Percentiles rank a stretch among this genome's conserved stretches.
Conservation (phyloP, 2,329 filamentous ascomycete genomes). For the Bipolaris sorokiniana region DNA sequence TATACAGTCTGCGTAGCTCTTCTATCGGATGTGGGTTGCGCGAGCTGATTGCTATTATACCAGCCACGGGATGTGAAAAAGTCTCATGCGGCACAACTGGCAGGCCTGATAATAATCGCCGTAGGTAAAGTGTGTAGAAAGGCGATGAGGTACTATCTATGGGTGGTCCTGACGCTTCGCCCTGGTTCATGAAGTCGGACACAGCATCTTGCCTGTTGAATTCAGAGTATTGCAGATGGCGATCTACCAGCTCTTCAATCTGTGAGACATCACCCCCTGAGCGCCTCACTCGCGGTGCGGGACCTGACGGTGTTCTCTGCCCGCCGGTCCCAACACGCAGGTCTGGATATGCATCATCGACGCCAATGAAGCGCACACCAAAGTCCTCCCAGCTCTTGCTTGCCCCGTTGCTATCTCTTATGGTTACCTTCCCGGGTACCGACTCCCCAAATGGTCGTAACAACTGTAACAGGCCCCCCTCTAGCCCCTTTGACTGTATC, state of each 20-base stretch:
- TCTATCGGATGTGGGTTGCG: conserved; percentile 83
- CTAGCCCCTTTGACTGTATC: conserved; percentile 81
- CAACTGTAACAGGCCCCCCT: conserved; percentile 80
- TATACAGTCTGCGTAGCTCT: conserved; percentile 81
- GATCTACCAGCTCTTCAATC: conserved; percentile 80
- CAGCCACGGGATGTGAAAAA: conserved; percentile 91
- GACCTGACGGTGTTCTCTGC: conserved; percentile 34
- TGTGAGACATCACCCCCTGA: conserved; percentile 65
- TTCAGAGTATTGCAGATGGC: conserved; percentile 79
- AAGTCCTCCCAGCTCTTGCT: conserved; percentile 88
- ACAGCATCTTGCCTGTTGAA: conserved; percentile 48
- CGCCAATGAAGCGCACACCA: conserved; percentile 80
- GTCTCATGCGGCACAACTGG: conserved; percentile 86
- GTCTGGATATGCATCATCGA: conserved; percentile 62
- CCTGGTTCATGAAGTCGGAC: conserved; percentile 53
- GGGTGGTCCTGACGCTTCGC: conserved; percentile 19
- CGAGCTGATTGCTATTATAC: conserved; percentile 93
- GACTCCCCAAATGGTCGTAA: conserved; percentile 89
- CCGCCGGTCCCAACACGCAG: conserved; percentile 37
- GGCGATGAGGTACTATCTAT: conserved; percentile 63
- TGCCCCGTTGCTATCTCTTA: conserved; percentile 86
- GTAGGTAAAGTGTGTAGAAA: conserved; percentile 84
- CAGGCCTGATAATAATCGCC: conserved; percentile 79
- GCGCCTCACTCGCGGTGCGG: conserved; percentile 46
- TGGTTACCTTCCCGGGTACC: conserved; percentile 84